A percentile compares a stretch with the other conserved stretches of the same genome.
phyloP scores from a whole-genome alignment of 306 rosid genomes.

The Benincasa hispida region DNA sequence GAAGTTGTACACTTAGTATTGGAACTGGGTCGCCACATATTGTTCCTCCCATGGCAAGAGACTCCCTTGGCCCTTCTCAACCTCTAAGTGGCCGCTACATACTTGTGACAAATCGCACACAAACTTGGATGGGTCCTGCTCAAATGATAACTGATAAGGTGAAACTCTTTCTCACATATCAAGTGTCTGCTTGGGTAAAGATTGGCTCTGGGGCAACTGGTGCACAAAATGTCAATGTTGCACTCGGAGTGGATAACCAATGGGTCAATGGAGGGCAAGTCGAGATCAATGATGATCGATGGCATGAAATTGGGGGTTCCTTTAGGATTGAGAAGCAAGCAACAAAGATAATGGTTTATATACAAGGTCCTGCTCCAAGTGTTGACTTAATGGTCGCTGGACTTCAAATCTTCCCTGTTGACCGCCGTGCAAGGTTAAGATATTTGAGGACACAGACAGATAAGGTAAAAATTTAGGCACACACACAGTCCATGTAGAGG shows the following conservation, averaged over 20 bases:
- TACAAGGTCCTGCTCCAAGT: conserved; percentile 83
- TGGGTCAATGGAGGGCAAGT: conserved; percentile 93
- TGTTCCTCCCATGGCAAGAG: conserved; percentile 95
- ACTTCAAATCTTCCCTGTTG: conserved; percentile 81
- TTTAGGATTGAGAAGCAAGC: conserved; percentile 89
- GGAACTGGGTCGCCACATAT: conserved; percentile 71
- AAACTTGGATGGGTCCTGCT: conserved; percentile 97
- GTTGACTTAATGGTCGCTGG: conserved; percentile 84
- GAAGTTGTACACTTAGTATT: conserved; percentile 62
- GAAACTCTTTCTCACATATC: conserved; percentile 68
- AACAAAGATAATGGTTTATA: conserved; percentile 63
- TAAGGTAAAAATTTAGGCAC: conserved; percentile 31
- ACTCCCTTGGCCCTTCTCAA: conserved; percentile 66
- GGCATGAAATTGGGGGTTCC: conserved; percentile 94
- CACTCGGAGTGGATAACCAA: conserved; percentile 65
- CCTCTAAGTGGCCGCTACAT: conserved; percentile 59
- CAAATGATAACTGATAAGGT: conserved; percentile 72
- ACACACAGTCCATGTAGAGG: background rate
- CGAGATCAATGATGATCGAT: conserved; percentile 38
- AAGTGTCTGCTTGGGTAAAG: conserved; percentile 89
- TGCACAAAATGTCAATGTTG: conserved; percentile 60
- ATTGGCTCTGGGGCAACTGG: conserved; percentile 51
- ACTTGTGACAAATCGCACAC: conserved; percentile 69
- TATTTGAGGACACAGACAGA: conserved; percentile 56
- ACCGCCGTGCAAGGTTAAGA: conserved; percentile 62